phyloP scores from a whole-genome alignment of 352 stramenopile species.

The Globisporangium takayamanum region DNA sequence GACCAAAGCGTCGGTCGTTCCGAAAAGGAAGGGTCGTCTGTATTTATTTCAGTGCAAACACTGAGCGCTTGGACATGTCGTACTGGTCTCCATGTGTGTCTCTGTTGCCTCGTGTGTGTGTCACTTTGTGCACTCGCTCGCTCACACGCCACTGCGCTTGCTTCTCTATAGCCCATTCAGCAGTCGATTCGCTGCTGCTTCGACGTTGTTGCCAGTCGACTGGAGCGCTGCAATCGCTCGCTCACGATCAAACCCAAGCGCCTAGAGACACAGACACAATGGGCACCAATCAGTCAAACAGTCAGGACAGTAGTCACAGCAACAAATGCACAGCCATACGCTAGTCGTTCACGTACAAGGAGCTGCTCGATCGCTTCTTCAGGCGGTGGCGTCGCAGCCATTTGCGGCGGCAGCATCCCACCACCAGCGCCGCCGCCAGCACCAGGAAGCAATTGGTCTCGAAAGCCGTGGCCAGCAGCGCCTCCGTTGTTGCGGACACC shows the following conservation, averaged over 20 bases:
- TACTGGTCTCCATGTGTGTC: not conserved
- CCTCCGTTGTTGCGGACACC: conserved; percentile 38
- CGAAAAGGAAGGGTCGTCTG: too few species aligned
- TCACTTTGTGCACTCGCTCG: not conserved
- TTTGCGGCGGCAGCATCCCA: conserved; percentile 44
- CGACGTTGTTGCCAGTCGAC: conserved; percentile 80
- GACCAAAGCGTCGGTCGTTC: too few species aligned
- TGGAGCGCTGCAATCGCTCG: conserved; percentile 64
- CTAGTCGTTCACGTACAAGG: conserved; percentile 31
- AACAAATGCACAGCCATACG: conserved; percentile 4
- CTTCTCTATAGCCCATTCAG: conserved; percentile 55
- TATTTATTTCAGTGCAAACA: not conserved
- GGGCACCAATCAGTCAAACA: too few species aligned
- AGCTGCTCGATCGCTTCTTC: conserved; percentile 79
- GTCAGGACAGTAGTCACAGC: not conserved
- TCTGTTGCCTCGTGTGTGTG: not conserved
- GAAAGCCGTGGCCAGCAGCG: conserved; percentile 55
- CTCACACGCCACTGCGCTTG: not conserved
- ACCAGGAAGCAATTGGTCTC: conserved; percentile 73
- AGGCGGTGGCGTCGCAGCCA: conserved; percentile 53
- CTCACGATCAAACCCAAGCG: conserved; percentile 67
- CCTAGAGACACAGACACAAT: conserved; percentile 16
- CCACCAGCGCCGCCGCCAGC: conserved; percentile 31
- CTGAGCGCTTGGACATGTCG: too few species aligned
- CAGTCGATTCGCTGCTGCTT: conserved; percentile 77